Evolutionary conservation across 305 asterid genomes (phyloP), one percentile per base, ranked within the genome.

Genomic region (Fraxinus nigra): DNA sequence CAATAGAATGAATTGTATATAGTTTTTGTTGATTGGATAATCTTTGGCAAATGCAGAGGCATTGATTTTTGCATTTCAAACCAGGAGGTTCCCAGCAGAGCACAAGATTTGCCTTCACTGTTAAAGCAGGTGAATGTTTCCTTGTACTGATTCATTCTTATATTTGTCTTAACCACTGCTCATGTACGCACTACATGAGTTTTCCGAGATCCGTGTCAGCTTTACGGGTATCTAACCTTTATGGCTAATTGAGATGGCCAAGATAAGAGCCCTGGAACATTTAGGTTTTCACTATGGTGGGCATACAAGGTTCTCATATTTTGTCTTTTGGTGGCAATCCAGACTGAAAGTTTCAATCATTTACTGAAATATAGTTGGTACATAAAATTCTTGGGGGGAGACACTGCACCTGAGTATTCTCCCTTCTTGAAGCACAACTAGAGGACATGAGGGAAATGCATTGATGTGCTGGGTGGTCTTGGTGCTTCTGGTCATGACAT

Each of bases 1-100:
- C 81, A 76, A 72, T 40, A 22, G 37, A 77, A 72, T 74, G 30
- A 79, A 24, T 75, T 83, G 38, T 78, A 79, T 63, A 74, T 77
- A 7, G 48, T 37, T 79, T 46, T 77, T 54, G 20, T 56, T 26
- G 13, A 79, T n/a, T 14, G 14, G 26, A 14, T 51, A 28, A 11
- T 20, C 82, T 70, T 59, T 83, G 74, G 37, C 76, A 77, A 80
- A 77, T 89, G 89, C 91, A 95, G 99, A 87, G 94, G 97, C 76
- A 88, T 95, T 82, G 99, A 95, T 87, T 90, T 85, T 89, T 87
- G 94, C 61, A 81, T 93, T 84, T 89, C 95, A 48, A 94, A 89
- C 87, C 83, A 86, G 7, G 93, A 89, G 84, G 86, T 90, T 70
- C 91, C 97, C 0, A 30, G 32, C 82, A 88, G 89, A 87, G 91